These are phyloP conservation scores for Globisporangium sylvaticum DNA, from an alignment of 352 stramenopile species.

Conservation along the genomic window DNA sequence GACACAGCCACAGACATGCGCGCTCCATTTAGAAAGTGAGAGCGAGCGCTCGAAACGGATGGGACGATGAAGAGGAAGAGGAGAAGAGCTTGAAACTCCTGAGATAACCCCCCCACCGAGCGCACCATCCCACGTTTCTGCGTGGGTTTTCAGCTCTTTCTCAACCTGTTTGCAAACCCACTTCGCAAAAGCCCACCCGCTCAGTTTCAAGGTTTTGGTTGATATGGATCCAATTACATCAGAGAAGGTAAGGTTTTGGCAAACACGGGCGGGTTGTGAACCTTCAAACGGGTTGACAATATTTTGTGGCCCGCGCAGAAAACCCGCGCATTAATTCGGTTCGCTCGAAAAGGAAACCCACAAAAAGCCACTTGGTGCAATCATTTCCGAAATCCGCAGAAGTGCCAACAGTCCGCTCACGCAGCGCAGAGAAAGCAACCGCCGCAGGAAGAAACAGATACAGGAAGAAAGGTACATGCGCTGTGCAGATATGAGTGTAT, in stretches of 20 bases:
- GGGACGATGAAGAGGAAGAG: too few species aligned
- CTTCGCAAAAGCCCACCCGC: neutral
- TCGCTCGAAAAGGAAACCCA: neutral
- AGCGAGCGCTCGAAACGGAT: neutral
- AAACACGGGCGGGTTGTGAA: neutral
- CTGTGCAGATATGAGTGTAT: neutral
- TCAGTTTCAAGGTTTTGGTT: neutral
- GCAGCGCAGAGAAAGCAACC: too few species aligned
- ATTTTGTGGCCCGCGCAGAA: neutral
- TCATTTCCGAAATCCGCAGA: slow-evolving; percentile 15
- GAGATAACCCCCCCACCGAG: neutral
- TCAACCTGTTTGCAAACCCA: neutral
- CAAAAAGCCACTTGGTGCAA: neutral
- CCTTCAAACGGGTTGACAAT: neutral
- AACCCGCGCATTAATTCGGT: neutral
- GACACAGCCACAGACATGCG: neutral
- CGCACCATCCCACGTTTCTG: neutral
- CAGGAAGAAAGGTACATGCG: neutral
- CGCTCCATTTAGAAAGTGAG: neutral
- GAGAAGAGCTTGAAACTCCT: neutral
- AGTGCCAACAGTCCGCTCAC: neutral
- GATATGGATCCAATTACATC: neutral
- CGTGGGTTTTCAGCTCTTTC: neutral
- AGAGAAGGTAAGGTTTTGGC: neutral
- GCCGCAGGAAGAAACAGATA: neutral